Percentiles rank a stretch among this genome's conserved stretches.
phyloP scores from a whole-genome alignment of 2,329 filamentous ascomycete species.

The Paecilomyces dactylethromorphus region DNA sequence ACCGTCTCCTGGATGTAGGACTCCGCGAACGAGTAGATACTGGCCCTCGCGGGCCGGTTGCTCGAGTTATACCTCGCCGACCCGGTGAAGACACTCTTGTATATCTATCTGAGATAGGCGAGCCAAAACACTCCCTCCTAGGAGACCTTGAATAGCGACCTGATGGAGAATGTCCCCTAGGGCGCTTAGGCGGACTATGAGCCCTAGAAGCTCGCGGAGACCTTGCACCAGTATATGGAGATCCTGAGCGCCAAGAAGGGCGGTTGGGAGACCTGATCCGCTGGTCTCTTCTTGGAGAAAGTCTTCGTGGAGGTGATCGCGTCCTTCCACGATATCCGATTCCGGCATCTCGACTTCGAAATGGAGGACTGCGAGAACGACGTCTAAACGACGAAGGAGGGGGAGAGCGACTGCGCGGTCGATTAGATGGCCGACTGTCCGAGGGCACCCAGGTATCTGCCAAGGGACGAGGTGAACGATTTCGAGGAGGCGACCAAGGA shows the following conservation, averaged over 20 bases:
- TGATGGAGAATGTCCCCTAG: slow-evolving; percentile 30
- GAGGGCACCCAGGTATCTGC: slow-evolving; percentile 39
- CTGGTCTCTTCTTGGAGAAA: slow-evolving; percentile 35
- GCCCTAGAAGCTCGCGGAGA: slow-evolving; percentile 23
- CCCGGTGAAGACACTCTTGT: slow-evolving; percentile 40
- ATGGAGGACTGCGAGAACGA: slow-evolving; percentile 36
- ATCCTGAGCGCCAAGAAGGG: slow-evolving; percentile 32
- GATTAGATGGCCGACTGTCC: slow-evolving; percentile 22
- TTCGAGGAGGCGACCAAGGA: slow-evolving; percentile 30
- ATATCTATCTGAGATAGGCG: slow-evolving; percentile 21
- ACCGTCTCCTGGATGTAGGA: slow-evolving; percentile 49
- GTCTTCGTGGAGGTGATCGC: slow-evolving; percentile 32
- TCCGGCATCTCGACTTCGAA: slow-evolving; percentile 28
- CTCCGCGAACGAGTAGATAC: slow-evolving; percentile 46
- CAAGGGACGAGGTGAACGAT: slow-evolving; percentile 29
- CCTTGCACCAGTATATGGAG: slow-evolving; percentile 26
- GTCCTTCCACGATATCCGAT: slow-evolving; percentile 24
- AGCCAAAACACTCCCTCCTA: slow-evolving; percentile 27
- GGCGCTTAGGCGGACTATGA: slow-evolving; percentile 26
- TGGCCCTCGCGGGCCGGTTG: slow-evolving; percentile 28
- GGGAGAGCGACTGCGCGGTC: slow-evolving; percentile 38
- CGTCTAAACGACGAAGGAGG: slow-evolving; percentile 26
- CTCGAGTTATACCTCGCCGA: slow-evolving; percentile 20
- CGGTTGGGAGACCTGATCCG: slow-evolving; percentile 31
- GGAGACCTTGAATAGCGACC: slow-evolving; percentile 23